Evolutionary conservation across 495 filamentous ascomycete genomes (phyloP), one percentile per base, ranked within the genome.

Genomic region (Lepraria neglecta): DNA sequence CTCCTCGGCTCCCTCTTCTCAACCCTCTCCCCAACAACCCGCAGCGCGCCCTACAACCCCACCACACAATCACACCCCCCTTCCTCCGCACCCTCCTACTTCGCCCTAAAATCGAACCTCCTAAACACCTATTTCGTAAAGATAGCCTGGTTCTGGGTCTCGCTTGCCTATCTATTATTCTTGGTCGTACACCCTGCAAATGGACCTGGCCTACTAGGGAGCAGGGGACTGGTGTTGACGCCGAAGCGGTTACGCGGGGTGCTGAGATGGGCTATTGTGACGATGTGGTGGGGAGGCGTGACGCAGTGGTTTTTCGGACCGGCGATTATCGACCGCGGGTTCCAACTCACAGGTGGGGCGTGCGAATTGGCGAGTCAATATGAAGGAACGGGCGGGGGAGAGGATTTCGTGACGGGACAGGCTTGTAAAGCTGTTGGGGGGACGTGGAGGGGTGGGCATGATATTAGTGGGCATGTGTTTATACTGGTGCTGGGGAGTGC

Each of bases 261-360:
- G 9, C 46, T 85, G 11, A 77, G 94, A 3, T 97, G 90, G 80
- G 74, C 64, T 4, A 71, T 89, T 7, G 84, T 88, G 0, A 94
- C 90, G 6, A 51, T 71, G 3, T 88, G 83, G 75, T 95, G 90
- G 90, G 79, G 87, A 30, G 70, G 83, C 19, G 82, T 89, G 19
- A 98, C 95, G 65, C 94, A 96, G 77, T 97, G 92, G 94, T 97
- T 86, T 71, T 96, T 98, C 66, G 94, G 94, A 0, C 85, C 94
- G 24, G 77, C 90, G 7, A 75, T 97, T 14, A 94, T 97, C 64
- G 94, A 98, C 71, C 82, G 91, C 3, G 80, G 85, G 10, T 98
- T 97, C 63, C 69, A 80, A 15, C 73, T 88, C 65, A 95, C 89
- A 0, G 94, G 94, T 0, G 94, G 94, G 2, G 80, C 79, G 66